Evolutionary conservation across 371 early-diverging fungal species (phyloP).

Genomic region (Chytridium lagenaria): DNA sequence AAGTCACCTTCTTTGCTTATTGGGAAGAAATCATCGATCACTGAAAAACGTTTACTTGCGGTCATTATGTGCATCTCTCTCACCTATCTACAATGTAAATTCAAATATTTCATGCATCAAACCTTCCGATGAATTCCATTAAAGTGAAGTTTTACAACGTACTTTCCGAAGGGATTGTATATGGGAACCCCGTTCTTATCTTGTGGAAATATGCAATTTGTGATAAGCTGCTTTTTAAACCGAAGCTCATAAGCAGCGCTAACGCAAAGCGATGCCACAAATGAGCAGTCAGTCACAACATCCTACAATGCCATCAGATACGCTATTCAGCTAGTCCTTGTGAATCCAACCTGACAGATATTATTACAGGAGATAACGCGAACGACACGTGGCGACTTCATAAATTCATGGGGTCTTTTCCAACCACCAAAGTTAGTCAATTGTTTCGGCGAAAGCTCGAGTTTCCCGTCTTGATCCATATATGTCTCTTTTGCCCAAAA

Average conservation of each 20-base stretch:
- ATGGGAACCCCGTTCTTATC: conserved; percentile 72
- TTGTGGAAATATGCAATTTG: conserved; percentile 87
- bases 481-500: conserved; percentile 59
- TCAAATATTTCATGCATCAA: conserved; percentile 28
- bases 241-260: conserved; percentile 82
- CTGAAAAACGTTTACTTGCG: conserved; percentile 42
- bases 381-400: conserved; percentile 70
- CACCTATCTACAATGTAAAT: not conserved
- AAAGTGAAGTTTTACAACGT: conserved; percentile 72
- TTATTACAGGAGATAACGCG: conserved; percentile 61
- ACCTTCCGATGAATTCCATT: conserved; percentile 89
- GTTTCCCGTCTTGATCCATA: conserved; percentile 74
- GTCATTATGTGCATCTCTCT: not conserved
- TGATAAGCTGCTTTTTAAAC: conserved; percentile 77
- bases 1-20: conserved; percentile 65
- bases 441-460: conserved; percentile 79
- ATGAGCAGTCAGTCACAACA: conserved; percentile 91
- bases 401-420: conserved; percentile 80
- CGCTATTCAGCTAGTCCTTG: not conserved
- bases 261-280: conserved; percentile 90
- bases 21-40: conserved; percentile 89
- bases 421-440: conserved; percentile 74
- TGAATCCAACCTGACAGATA: conserved; percentile 43
- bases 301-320: conserved; percentile 63
- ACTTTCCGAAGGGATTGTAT: conserved; percentile 88